Conservation (phyloP, 2,329 filamentous ascomycete species). For the Thelonectria blattea region DNA sequence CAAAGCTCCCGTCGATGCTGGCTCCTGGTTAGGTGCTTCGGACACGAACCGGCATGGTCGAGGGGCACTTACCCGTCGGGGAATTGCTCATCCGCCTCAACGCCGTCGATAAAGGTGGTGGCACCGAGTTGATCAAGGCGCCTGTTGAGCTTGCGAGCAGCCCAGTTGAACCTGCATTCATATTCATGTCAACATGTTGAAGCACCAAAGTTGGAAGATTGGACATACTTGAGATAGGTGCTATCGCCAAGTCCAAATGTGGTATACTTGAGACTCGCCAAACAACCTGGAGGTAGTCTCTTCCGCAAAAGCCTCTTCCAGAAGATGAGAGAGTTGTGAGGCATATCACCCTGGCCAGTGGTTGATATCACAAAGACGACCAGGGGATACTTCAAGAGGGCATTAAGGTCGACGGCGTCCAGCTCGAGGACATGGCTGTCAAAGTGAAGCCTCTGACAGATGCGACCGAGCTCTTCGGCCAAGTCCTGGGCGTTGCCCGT, state of each 20-base stretch:
- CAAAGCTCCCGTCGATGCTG: constrained; percentile 81
- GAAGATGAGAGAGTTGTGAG: constrained; percentile 79
- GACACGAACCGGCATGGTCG: not conserved
- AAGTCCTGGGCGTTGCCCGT: constrained; percentile 94
- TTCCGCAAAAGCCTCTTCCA: constrained; percentile 86
- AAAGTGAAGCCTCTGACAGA: constrained; percentile 81
- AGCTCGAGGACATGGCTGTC: constrained; percentile 76
- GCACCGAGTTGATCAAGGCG: constrained; percentile 85
- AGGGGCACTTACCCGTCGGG: constrained; percentile 75
- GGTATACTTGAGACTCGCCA: constrained; percentile 74
- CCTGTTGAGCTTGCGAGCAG: constrained; percentile 85
- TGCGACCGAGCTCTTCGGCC: constrained; percentile 79
- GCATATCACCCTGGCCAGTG: constrained; percentile 93
- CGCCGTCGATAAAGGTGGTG: constrained; percentile 73
- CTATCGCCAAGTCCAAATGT: constrained; percentile 94
- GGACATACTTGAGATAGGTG: constrained; percentile 82
- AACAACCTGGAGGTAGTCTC: constrained; percentile 73
- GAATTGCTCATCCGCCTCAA: constrained; percentile 93
- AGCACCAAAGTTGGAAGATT: not conserved
- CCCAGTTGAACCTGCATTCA: constrained; percentile 81
- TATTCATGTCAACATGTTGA: not conserved
- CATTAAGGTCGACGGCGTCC: constrained; percentile 71
- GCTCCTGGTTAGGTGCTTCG: not conserved
- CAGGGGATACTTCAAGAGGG: constrained; percentile 58
- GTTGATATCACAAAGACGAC: constrained; percentile 87